Conservation (phyloP, 2,329 filamentous ascomycete genomes). For the Trichoderma sp. region DNA sequence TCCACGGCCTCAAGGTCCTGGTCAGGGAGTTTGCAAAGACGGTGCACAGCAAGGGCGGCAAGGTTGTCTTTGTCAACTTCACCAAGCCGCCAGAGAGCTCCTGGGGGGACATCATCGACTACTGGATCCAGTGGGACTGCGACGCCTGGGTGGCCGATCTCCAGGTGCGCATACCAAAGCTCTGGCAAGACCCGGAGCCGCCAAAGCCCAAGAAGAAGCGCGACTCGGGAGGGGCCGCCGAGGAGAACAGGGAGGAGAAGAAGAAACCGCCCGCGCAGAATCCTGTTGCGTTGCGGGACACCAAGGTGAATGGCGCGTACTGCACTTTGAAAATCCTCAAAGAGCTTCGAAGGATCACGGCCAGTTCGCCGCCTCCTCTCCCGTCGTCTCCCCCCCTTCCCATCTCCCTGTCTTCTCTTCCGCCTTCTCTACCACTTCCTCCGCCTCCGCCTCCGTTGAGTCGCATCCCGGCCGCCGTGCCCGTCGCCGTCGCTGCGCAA, state of each 20-base stretch:
- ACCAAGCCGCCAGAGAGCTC: conserved; percentile 68
- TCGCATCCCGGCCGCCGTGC: conserved; percentile 18
- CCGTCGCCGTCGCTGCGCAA: background rate
- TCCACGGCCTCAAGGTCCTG: conserved; percentile 69
- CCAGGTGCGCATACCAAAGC: conserved; percentile 53
- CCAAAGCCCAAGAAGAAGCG: conserved; percentile 40
- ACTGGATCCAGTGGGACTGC: conserved; percentile 72
- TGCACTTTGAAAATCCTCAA: conserved; percentile 42
- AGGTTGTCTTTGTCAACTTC: conserved; percentile 70
- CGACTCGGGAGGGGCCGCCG: conserved; percentile 29
- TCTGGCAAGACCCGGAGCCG: conserved; percentile 55
- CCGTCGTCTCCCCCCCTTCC: background rate
- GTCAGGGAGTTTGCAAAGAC: conserved; percentile 69
- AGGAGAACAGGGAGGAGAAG: conserved; percentile 28
- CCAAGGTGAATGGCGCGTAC: conserved; percentile 45
- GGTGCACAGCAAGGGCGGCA: conserved; percentile 64
- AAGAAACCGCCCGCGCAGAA: conserved; percentile 37
- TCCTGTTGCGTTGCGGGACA: conserved; percentile 45
- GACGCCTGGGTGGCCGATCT: conserved; percentile 69
- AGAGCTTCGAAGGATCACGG: conserved; percentile 38
- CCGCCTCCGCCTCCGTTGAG: background rate
- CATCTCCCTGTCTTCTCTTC: background rate
- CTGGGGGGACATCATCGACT: conserved; percentile 71
- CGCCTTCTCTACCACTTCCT: background rate
- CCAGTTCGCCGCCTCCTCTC: conserved; percentile 16